Conservation (phyloP, 495 filamentous ascomycete genomes). For the Penicillium argentinense region DNA sequence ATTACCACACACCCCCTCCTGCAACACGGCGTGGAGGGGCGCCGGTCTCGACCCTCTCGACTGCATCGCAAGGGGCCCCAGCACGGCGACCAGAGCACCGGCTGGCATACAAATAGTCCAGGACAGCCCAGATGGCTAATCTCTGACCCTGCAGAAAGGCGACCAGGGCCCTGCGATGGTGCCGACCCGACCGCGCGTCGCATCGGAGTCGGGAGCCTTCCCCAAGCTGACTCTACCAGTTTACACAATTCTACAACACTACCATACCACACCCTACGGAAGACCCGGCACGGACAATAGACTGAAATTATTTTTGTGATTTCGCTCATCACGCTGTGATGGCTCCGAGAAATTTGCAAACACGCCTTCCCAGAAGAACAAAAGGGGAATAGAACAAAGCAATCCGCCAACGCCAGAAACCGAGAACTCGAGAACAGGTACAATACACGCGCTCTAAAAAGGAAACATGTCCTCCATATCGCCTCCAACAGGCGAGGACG, state of each 20-base stretch:
- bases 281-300: background rate
- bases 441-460: slow-evolving; percentile 51
- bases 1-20: background rate
- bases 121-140: background rate
- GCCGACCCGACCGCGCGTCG: background rate
- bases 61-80: slow-evolving; percentile 2
- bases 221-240: too few species aligned
- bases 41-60: slow-evolving; percentile 18
- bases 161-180: background rate
- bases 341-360: background rate
- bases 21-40: slow-evolving; percentile 13
- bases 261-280: too few species aligned
- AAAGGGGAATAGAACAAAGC: slow-evolving; percentile 15
- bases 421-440: slow-evolving; percentile 31
- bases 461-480: slow-evolving; percentile 39
- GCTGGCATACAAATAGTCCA: background rate
- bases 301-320: slow-evolving; percentile 19
- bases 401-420: slow-evolving; percentile 11
- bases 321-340: slow-evolving; percentile 9
- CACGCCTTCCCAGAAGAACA: slow-evolving; percentile 1
- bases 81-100: slow-evolving; percentile 3
- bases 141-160: too few species aligned
- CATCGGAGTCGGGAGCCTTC: background rate
- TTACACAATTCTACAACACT: too few species aligned
- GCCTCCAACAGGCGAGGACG: slow-evolving; percentile 34